These are phyloP conservation scores for Citeromyces hawaiiensis DNA, from an alignment of 1,139 yeast genomes.

Conservation along the genomic window DNA sequence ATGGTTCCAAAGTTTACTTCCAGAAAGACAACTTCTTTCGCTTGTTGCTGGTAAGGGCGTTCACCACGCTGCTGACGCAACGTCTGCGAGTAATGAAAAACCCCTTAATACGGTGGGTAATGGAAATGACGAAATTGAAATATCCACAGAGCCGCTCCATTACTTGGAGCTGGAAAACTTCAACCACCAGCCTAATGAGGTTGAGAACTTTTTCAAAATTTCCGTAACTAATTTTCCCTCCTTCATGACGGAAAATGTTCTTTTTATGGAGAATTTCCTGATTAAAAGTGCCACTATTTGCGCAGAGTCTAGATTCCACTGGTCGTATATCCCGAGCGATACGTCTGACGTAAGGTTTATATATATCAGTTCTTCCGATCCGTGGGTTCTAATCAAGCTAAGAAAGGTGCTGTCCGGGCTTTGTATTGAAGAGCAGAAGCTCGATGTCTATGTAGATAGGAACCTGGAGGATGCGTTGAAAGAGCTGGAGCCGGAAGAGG, in stretches of 20 bases:
- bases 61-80: neutral
- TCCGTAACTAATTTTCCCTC: neutral
- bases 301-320: neutral
- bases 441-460: neutral
- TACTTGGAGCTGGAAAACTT: neutral
- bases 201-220: neutral
- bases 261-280: neutral
- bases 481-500: conserved; percentile 3
- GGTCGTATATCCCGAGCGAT: neutral
- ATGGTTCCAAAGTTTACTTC: neutral
- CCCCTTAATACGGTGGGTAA: neutral
- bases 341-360: neutral
- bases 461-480: conserved; percentile 4
- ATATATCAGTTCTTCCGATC: neutral
- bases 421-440: neutral
- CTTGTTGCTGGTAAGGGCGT: neutral
- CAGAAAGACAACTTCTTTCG: neutral
- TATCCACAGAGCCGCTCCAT: neutral
- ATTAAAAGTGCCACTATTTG: neutral
- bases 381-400: neutral
- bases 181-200: neutral
- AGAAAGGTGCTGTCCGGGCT: neutral
- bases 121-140: neutral
- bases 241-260: conserved; percentile 1
- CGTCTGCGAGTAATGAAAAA: neutral